These are phyloP conservation scores for Claviceps sorghi DNA, from an alignment of 2,329 filamentous ascomycete genomes.

Conservation along the genomic window DNA sequence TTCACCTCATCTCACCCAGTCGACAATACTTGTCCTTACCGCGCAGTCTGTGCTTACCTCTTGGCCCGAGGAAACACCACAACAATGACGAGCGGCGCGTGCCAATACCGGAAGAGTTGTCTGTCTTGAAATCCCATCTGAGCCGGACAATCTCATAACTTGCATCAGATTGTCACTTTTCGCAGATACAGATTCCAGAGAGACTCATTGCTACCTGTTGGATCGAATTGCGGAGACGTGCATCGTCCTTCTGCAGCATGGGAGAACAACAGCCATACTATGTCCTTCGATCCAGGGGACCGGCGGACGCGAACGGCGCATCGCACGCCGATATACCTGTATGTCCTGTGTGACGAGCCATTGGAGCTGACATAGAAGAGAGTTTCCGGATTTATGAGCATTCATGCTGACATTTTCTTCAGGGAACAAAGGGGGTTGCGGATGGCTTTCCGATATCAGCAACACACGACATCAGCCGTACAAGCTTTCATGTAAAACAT, in stretches of 20 bases:
- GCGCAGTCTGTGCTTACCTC: background rate
- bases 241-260: slow-evolving; percentile 16
- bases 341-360: slow-evolving; percentile 16
- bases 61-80: background rate
- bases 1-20: background rate
- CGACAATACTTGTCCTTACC: background rate
- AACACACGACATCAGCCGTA: slow-evolving; percentile 43
- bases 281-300: slow-evolving; percentile 35
- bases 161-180: background rate
- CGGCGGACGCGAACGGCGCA: slow-evolving; percentile 29
- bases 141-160: background rate
- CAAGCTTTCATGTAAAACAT: slow-evolving; percentile 43
- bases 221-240: background rate
- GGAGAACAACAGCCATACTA: slow-evolving; percentile 33
- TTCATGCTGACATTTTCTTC: background rate
- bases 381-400: background rate
- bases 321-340: slow-evolving; percentile 35
- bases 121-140: background rate
- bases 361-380: background rate
- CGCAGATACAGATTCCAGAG: background rate
- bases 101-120: background rate
- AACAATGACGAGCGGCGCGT: background rate
- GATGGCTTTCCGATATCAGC: slow-evolving; percentile 21
- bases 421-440: slow-evolving; percentile 5
- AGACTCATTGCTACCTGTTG: background rate